Evolutionary conservation across 306 rosid species (phyloP).

Genomic region (Mimosa bimucronata): DNA sequence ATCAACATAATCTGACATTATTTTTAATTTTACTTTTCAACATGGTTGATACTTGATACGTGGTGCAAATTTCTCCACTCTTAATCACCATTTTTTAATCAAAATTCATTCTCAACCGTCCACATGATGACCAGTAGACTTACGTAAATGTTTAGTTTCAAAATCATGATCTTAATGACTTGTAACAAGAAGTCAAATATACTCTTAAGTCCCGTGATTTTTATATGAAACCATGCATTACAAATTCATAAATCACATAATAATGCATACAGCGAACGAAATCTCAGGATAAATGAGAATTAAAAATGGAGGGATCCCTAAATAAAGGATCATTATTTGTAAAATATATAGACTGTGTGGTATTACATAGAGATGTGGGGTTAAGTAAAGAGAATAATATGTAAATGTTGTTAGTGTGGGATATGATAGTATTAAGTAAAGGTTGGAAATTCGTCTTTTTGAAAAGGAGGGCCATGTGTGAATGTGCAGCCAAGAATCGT

Average conservation of each 20-base stretch:
- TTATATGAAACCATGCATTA: too few relatives aligned
- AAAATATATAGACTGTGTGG: background rate
- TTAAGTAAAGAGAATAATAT: conserved; percentile 40
- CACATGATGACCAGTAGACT: background rate
- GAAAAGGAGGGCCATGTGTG: conserved; percentile 45
- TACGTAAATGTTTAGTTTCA: background rate
- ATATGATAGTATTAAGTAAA: conserved; percentile 31
- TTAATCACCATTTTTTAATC: background rate
- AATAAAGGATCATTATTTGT: background rate
- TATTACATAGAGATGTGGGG: conserved; percentile 35
- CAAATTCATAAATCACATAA: conserved; percentile 33
- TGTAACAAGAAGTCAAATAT: too few relatives aligned
- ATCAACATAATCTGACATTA: conserved; percentile 28
- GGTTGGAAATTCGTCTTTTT: conserved; percentile 34
- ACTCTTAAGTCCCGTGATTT: too few relatives aligned
- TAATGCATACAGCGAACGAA: conserved; percentile 34
- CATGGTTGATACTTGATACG: conserved; percentile 11
- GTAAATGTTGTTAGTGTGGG: conserved; percentile 17
- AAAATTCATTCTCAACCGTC: conserved; percentile 4
- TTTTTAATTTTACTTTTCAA: conserved; percentile 24
- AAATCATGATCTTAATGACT: too few relatives aligned
- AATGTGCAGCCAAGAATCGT: conserved; percentile 57
- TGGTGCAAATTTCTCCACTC: conserved; percentile 29
- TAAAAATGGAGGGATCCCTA: conserved; percentile 38
- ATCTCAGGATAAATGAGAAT: conserved; percentile 39